phyloP scores from a whole-genome alignment of 306 rosid species.

The Pyrus betulifolia region DNA sequence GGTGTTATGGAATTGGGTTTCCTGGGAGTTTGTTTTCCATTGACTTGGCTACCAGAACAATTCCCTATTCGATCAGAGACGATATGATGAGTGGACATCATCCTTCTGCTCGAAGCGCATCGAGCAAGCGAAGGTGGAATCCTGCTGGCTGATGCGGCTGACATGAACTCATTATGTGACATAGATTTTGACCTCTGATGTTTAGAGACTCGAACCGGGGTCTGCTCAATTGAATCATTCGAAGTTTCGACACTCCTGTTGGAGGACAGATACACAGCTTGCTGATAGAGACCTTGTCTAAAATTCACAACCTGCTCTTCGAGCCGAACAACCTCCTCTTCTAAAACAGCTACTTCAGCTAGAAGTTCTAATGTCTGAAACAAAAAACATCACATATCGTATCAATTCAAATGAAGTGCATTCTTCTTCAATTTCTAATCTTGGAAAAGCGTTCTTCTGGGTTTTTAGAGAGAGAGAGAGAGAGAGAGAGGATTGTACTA shows the following conservation, averaged over 20 bases:
- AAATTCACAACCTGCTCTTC: slow-evolving; percentile 84
- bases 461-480: neutral
- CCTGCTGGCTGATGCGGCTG: slow-evolving; percentile 24
- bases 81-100: slow-evolving; percentile 26
- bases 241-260: slow-evolving; percentile 49
- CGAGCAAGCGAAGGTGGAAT: slow-evolving; percentile 66
- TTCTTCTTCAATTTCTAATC: neutral
- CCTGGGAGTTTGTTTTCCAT: slow-evolving; percentile 31
- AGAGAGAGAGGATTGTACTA: slow-evolving; percentile 12
- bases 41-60: slow-evolving; percentile 24
- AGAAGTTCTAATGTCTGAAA: slow-evolving; percentile 78
- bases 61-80: slow-evolving; percentile 29
- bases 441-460: neutral
- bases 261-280: slow-evolving; percentile 65
- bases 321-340: slow-evolving; percentile 78
- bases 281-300: slow-evolving; percentile 75
- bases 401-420: neutral
- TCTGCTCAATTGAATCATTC: slow-evolving; percentile 32
- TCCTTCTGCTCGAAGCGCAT: slow-evolving; percentile 63
- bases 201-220: slow-evolving; percentile 38
- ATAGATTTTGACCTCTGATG: slow-evolving; percentile 73
- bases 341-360: slow-evolving; percentile 91
- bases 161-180: slow-evolving; percentile 58
- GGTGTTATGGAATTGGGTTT: slow-evolving; percentile 35
- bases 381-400: slow-evolving; percentile 7